Percentiles rank a stretch among this genome's conserved stretches.
Conservation (phyloP, 768 basidiomycete species). For the Lentinula guzmanii region DNA sequence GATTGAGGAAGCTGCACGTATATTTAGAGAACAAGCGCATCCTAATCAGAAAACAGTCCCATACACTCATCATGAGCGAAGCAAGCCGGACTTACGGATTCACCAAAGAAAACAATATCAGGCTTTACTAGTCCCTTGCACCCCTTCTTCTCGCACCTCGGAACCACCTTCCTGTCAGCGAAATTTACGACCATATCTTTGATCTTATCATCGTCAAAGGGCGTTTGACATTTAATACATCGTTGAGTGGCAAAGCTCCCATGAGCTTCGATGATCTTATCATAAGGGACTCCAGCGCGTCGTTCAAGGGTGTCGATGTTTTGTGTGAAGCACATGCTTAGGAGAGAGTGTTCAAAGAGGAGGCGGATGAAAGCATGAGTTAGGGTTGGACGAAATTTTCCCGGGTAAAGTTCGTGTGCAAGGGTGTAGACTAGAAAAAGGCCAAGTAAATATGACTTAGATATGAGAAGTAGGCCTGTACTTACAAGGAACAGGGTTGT, state of each 20-base stretch:
- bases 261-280: slow-evolving; percentile 89
- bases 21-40: background rate
- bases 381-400: slow-evolving; percentile 79
- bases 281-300: slow-evolving; percentile 66
- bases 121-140: slow-evolving; percentile 83
- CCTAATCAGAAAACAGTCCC: too few species aligned
- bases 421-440: slow-evolving; percentile 74
- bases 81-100: slow-evolving; percentile 42
- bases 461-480: background rate
- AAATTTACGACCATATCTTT: slow-evolving; percentile 42
- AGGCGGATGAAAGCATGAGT: slow-evolving; percentile 90
- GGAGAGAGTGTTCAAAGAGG: slow-evolving; percentile 58
- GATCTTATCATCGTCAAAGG: slow-evolving; percentile 66
- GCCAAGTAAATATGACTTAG: background rate
- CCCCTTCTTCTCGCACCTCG: slow-evolving; percentile 46
- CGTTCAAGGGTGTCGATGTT: slow-evolving; percentile 93
- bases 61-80: background rate
- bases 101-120: slow-evolving; percentile 95
- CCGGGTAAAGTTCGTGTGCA: slow-evolving; percentile 90
- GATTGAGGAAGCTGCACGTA: slow-evolving; percentile 56
- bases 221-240: slow-evolving; percentile 67
- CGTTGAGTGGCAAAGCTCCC: slow-evolving; percentile 88
- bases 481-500: slow-evolving; percentile 76
- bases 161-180: slow-evolving; percentile 43
- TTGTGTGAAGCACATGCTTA: slow-evolving; percentile 82